Base-by-base conservation (phyloP, 768 basidiomycete genomes). In the Mycena rebaudengoi region DNA sequence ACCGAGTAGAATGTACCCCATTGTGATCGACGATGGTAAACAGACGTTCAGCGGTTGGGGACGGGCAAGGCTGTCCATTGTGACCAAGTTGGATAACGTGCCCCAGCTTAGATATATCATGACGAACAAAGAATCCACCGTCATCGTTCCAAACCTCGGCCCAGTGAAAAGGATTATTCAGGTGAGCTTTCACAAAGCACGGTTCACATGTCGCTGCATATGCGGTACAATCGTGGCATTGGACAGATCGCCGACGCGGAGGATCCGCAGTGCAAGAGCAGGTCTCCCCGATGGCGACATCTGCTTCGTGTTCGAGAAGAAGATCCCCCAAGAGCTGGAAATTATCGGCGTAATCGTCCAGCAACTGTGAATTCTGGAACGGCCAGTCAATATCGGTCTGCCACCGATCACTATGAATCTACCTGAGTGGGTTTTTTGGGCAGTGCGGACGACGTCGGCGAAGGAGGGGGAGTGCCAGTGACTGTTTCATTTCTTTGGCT, bases 161-260 rank as follows among this genome's bases (percentile, higher is more conserved):
- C 60, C 60, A 61, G 43, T 61, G 60, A 32, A 61, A 61, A 5
- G 60, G 60, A 35, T 32, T 53, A 18, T 53, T 29, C 12, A 26
- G 18, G 25, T 61, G 60, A 16, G 5, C 21, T 7, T 4, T 13
- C 6, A 53, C n/a, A 28, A 61, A 57, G 60, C 64, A 66, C 55
- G 52, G 7, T 23, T 11, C 8, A 46, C 60, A 54, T 2, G 45
- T 14, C 4, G 40, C 16, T 32, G 21, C 23, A 23, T 59, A 59
- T 13, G 11, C 45, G 12, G 33, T 49, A 28, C 57, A 59, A 23
- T 59, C 57, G n/a, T 39, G 89, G 30, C 78, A 90, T 23, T 44
- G 43, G n/a, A n/a, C n/a, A n/a, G 13, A 25, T 23, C 23, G 8
- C 21, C 4, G 26, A 7, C 16, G 7, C 43, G 21, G 5, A 10